phyloP scores from a whole-genome alignment of 208 protist species.

The Leishmania aethiopica region DNA sequence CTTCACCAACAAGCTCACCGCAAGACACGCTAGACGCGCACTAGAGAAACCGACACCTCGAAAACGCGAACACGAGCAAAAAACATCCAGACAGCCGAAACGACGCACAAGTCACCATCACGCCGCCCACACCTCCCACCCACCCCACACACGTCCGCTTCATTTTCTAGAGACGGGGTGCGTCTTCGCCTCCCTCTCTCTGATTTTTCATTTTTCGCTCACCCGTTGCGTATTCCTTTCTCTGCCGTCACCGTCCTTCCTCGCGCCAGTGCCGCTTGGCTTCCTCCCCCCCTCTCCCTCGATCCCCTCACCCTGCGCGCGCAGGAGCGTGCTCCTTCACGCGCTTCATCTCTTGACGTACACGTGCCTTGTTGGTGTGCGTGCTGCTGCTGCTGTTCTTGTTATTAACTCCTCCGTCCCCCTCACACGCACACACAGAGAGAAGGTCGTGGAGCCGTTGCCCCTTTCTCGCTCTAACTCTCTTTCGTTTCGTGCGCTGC shows the following conservation, averaged over 20 bases:
- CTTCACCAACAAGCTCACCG: background rate
- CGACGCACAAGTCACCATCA: too few relatives aligned
- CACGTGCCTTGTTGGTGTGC: background rate
- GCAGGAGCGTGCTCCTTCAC: too few relatives aligned
- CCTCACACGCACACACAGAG: background rate
- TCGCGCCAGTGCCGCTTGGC: background rate
- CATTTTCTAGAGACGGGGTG: background rate
- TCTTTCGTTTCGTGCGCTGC: background rate
- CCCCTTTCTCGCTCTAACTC: background rate
- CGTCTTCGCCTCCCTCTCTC: background rate
- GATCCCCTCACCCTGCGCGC: too few relatives aligned
- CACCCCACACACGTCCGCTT: too few relatives aligned
- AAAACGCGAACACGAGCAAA: too few relatives aligned
- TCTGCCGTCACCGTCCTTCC: background rate
- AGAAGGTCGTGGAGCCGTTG: background rate
- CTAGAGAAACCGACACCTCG: background rate
- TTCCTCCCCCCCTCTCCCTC: background rate
- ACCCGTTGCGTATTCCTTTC: background rate
- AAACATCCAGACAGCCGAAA: too few relatives aligned
- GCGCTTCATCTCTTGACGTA: background rate
- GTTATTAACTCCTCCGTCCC: too few relatives aligned
- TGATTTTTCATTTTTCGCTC: background rate
- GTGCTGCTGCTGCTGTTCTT: background rate
- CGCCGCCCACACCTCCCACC: background rate
- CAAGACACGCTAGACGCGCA: background rate